phyloP scores from a whole-genome alignment of 371 early-diverging fungal genomes.

The Rhizomucor miehei region DNA sequence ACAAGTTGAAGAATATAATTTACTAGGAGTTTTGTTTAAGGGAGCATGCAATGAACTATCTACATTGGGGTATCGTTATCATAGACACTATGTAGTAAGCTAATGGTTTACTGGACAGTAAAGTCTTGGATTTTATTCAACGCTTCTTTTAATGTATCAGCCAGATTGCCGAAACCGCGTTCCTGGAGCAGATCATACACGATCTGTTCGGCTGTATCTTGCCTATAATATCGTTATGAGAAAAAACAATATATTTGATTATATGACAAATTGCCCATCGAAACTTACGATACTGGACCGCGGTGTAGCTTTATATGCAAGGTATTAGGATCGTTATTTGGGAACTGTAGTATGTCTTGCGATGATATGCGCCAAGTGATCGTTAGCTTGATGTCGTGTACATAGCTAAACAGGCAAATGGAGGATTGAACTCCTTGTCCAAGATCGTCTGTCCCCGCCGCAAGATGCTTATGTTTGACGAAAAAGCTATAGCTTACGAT shows the following conservation, averaged over 20 bases:
- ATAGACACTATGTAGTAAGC: no score
- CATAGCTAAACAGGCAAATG: background rate
- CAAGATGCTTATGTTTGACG: background rate
- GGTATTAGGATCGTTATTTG: background rate
- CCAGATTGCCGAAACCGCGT: background rate
- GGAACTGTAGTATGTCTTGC: background rate
- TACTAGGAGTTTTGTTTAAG: no score
- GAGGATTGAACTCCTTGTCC: background rate
- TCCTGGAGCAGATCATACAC: background rate
- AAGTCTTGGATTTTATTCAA: background rate
- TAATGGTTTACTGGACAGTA: no score
- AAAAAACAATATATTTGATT: no score
- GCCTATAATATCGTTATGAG: background rate
- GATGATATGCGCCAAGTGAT: background rate
- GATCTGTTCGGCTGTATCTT: background rate
- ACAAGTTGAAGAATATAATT: no score
- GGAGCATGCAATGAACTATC: no score
- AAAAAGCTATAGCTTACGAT: background rate
- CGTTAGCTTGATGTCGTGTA: background rate
- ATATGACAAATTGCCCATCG: background rate
- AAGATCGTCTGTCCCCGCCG: no score
- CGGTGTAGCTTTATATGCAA: background rate
- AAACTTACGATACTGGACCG: slow-evolving; percentile 5
- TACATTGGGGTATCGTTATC: no score
- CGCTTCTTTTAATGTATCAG: background rate